Percentiles rank a stretch among this genome's conserved stretches.
Evolutionary conservation across 208 protist genomes (phyloP).

Genomic region (Ichthyophonus hoferi): DNA sequence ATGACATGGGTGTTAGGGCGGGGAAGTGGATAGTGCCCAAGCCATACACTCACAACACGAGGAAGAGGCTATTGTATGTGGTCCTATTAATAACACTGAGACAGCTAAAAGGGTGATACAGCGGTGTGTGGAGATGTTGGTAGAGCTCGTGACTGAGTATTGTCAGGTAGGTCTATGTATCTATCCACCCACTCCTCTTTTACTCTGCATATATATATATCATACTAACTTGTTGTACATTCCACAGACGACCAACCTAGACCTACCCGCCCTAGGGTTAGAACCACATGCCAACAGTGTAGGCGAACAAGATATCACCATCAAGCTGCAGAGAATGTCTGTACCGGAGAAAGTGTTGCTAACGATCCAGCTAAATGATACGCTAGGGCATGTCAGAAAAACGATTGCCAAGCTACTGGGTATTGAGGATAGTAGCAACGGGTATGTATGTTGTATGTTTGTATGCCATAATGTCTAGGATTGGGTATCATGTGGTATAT

Average conservation of each 20-base stretch:
- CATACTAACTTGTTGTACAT: neutral
- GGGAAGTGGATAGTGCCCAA: too few species aligned
- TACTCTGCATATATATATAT: neutral
- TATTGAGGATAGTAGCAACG: too few species aligned
- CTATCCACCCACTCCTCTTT: neutral
- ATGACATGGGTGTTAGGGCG: too few species aligned
- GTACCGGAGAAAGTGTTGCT: neutral
- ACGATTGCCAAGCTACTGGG: neutral
- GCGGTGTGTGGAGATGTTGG: neutral
- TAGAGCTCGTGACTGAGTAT: neutral
- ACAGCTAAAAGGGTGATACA: neutral
- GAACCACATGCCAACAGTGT: neutral
- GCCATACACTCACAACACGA: too few species aligned
- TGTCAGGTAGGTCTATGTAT: neutral
- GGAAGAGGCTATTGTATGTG: too few species aligned
- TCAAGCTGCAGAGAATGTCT: neutral
- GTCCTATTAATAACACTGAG: neutral
- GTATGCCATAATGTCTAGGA: too few species aligned
- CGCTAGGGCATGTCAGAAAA: neutral
- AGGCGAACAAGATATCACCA: neutral
- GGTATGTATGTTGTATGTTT: too few species aligned
- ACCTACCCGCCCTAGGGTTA: neutral
- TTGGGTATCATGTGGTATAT: too few species aligned
- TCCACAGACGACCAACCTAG: neutral
- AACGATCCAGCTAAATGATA: neutral